Evolutionary conservation across 2,329 filamentous ascomycete genomes (phyloP).

Genomic region (Graphilbum fragrans): DNA sequence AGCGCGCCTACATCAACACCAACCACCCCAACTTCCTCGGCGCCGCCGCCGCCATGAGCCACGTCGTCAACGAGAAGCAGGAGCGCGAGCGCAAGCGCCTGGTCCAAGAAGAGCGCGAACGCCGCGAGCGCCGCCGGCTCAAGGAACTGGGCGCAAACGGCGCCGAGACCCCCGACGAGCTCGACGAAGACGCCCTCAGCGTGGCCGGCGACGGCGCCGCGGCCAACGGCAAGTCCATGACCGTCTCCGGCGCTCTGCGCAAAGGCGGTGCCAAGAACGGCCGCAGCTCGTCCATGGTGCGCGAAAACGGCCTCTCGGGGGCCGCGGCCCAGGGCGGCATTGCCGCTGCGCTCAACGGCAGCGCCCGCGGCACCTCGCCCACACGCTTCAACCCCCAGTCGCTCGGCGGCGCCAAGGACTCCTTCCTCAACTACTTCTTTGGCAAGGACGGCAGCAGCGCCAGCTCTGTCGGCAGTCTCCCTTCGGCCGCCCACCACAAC

Average conservation of each 20-base stretch:
- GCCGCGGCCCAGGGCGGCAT: constrained; percentile 23
- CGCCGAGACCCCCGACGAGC: constrained; percentile 40
- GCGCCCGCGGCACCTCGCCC: constrained; percentile 40
- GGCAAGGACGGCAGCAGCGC: constrained; percentile 66
- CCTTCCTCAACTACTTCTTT: constrained; percentile 97
- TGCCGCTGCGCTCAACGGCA: constrained; percentile 54
- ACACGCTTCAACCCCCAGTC: constrained; percentile 48
- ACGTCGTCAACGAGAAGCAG: constrained; percentile 88
- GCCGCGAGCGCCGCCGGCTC: constrained; percentile 67
- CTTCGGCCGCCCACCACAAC: constrained; percentile 23
- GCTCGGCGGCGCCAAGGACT: constrained; percentile 61
- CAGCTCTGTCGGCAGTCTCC: constrained; percentile 22
- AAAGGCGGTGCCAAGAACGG: constrained; percentile 38
- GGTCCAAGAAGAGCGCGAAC: constrained; percentile 73
- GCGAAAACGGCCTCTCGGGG: constrained; percentile 44
- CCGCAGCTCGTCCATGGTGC: constrained; percentile 71
- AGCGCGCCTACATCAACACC: constrained; percentile 97
- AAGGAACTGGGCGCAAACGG: constrained; percentile 71
- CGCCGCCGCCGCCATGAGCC: constrained; percentile 92
- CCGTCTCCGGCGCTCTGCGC: constrained; percentile 44
- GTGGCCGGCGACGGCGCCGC: constrained; percentile 2
- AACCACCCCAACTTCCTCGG: constrained; percentile 98
- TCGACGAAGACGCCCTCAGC: constrained; percentile 58
- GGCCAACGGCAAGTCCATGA: constrained; percentile 48
- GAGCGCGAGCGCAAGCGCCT: constrained; percentile 78